Base-by-base conservation (phyloP, 352 stramenopile species). In the Pythium aristosporum region DNA sequence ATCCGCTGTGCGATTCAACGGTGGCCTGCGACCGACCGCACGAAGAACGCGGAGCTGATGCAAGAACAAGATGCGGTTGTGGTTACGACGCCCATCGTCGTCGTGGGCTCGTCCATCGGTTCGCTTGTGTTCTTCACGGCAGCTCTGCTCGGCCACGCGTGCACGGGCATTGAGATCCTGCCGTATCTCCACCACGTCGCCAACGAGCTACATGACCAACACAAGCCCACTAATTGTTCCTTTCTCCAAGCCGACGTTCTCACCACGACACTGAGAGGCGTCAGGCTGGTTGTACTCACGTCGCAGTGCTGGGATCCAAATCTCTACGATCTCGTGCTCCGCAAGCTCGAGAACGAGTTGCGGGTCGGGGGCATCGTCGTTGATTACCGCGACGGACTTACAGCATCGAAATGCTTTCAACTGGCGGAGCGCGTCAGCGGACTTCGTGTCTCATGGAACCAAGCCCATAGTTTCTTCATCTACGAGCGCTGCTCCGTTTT, bases 291-390 rank as follows among this genome's bases (percentile, higher is more conserved):
- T 18, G 52, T 89, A 16, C 70, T 89, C 18, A 83, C 78, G 11
- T 89, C 80, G 18, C 80, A 87, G 30, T 89, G 80, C 55, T 89
- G 80, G 80, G 78, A 87, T 57, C 20, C 18, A 0, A 47, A 57
- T 12, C 65, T 89, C 16, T 74, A 80, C 49, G 57, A 47, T 2
- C 62, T 65, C 2, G 55, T 87, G 5, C 59, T 69, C 18, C 7
- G 20, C 46, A 87, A 89, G 54, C 71, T 87, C 15, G 73, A 74
- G 47, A 51, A 42, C 1, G 75, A 87, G 52, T 62, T 87, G n/a
- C 60, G 49, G 3, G 5, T 46, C 6, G 59, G 46, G 21, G 39
- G 69, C 2, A 36, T 89, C 20, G 77, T 87, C 1, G 57, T 89
- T 23, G 80, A 89, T 59, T 89, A 89, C 66, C 86, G 76, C 34